A percentile compares a stretch with the other conserved stretches of the same genome.
Conservation (phyloP, 2,329 filamentous ascomycete species). For the Didymella sp. region DNA sequence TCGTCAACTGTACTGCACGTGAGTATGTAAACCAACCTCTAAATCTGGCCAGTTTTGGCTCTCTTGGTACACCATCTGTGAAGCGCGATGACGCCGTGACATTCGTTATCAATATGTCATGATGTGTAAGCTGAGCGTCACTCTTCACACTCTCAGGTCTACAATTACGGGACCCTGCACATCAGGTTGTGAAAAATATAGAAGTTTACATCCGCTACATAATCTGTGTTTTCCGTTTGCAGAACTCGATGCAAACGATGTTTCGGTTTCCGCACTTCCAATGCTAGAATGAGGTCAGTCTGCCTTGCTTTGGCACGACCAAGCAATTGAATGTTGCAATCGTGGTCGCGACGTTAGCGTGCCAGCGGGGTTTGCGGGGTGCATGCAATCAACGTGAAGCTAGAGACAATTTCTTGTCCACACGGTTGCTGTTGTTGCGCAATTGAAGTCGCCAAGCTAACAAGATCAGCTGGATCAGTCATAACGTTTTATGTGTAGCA, state of each 20-base stretch:
- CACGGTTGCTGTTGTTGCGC: neutral
- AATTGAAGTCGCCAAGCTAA: constrained; percentile 10
- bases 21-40: neutral
- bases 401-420: constrained; percentile 1
- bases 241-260: neutral
- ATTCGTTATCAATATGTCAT: neutral
- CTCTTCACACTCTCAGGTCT: neutral
- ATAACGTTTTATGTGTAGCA: constrained; percentile 23
- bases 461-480: constrained; percentile 11
- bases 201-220: neutral
- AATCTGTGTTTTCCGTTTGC: neutral
- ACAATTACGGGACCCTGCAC: neutral
- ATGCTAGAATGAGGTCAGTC: neutral
- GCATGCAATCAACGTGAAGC: neutral
- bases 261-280: neutral
- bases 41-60: neutral
- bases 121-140: neutral
- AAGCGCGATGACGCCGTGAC: neutral
- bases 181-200: neutral
- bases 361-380: constrained; percentile 5
- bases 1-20: neutral
- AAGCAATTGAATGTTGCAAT: neutral
- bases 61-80: neutral
- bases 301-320: neutral
- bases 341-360: neutral